Percentiles rank a stretch among this genome's conserved stretches.
Conservation (phyloP, 1,139 yeast species). For the Pichia sp. region DNA sequence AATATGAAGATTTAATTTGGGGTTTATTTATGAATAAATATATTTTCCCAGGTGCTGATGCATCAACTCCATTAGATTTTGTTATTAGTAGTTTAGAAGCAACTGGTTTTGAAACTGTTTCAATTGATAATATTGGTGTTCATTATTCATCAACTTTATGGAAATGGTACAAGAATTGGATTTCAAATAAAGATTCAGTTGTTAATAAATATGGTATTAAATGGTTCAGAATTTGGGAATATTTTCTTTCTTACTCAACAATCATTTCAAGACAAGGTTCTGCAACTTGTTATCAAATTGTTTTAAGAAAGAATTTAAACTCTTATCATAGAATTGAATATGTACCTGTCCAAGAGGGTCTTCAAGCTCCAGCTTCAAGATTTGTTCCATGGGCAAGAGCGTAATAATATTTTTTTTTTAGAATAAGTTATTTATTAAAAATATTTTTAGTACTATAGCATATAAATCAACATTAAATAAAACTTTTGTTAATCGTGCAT, state of each 20-base stretch:
- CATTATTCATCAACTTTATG: conserved; percentile 88
- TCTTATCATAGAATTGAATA: conserved; percentile 79
- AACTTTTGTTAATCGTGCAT: no score
- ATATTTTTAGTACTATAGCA: no score
- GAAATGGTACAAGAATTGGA: conserved; percentile 96
- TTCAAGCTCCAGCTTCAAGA: conserved; percentile 54
- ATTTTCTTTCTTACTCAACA: conserved; percentile 73
- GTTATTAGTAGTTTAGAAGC: conserved; percentile 73
- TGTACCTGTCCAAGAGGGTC: conserved; percentile 71
- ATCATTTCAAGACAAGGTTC: conserved; percentile 90
- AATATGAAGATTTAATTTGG: conserved; percentile 90
- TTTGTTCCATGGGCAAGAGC: conserved; percentile 45
- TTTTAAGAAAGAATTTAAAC: conserved; percentile 84
- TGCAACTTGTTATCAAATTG: conserved; percentile 88
- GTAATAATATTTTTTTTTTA: no score
- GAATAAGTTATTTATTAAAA: no score
- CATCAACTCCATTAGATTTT: conserved; percentile 87
- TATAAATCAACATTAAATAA: no score
- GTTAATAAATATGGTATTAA: conserved; percentile 76
- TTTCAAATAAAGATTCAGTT: conserved; percentile 72
- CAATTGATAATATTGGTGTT: conserved; percentile 85
- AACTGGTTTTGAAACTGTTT: conserved; percentile 80
- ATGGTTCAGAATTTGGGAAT: conserved; percentile 96
- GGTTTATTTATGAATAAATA: conserved; percentile 95
- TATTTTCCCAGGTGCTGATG: conserved; percentile 97